These are phyloP conservation scores for Parasitella parasitica DNA, from an alignment of 371 early-diverging fungal genomes.

Conservation along the genomic window DNA sequence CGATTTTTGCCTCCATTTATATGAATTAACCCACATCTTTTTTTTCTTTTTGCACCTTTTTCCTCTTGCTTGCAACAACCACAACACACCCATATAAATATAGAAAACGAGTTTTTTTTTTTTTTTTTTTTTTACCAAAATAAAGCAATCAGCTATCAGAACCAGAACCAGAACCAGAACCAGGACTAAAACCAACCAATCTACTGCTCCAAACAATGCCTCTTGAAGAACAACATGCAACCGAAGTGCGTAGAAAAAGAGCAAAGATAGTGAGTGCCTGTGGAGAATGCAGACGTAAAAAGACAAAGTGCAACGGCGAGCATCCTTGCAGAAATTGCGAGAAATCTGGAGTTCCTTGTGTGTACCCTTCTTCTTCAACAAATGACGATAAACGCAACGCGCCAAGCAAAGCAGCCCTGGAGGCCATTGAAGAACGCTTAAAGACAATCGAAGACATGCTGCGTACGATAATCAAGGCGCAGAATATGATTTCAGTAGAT, in stretches of 20 bases:
- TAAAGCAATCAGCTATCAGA: too few species aligned
- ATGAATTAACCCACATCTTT: background rate
- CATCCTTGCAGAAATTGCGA: constrained; percentile 64
- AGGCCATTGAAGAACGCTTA: constrained; percentile 49
- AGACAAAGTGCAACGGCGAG: constrained; percentile 64
- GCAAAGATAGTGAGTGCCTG: constrained; percentile 68
- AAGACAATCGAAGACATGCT: constrained; percentile 53
- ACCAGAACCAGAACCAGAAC: background rate
- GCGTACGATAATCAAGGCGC: constrained; percentile 27
- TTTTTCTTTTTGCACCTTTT: background rate
- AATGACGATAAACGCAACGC: constrained; percentile 42
- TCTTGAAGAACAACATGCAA: constrained; percentile 10
- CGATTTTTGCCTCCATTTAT: background rate
- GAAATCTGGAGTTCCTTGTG: constrained; percentile 51
- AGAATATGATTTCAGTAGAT: constrained; percentile 6
- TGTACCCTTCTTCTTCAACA: constrained; percentile 44
- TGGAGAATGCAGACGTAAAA: constrained; percentile 60
- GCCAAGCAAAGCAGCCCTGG: constrained; percentile 46
- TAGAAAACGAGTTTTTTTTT: too few species aligned
- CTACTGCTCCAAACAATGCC: background rate
- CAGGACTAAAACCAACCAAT: background rate
- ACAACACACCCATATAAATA: too few species aligned
- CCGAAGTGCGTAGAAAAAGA: constrained; percentile 51
- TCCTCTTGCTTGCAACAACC: background rate
- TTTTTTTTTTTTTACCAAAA: too few species aligned